Percentiles rank a stretch among this genome's conserved stretches.
These are phyloP conservation scores for Claviceps sp. DNA, from an alignment of 2,329 filamentous ascomycete genomes.

Conservation along the genomic window DNA sequence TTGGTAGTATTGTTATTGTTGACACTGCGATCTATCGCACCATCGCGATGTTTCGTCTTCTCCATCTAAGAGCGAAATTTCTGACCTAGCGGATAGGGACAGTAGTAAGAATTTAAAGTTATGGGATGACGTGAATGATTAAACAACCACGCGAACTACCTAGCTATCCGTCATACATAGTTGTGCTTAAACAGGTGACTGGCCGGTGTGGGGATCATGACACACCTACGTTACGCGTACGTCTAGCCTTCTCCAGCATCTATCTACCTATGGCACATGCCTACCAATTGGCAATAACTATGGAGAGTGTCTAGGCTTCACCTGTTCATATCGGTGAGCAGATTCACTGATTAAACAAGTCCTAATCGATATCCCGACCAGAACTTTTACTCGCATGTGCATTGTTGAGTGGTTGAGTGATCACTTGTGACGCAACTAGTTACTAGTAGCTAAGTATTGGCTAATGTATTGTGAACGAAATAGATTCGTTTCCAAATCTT, in stretches of 20 bases:
- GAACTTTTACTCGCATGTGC: too few relatives aligned
- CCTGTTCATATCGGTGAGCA: too few relatives aligned
- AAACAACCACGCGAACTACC: neutral
- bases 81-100: neutral
- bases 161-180: neutral
- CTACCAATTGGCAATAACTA: too few relatives aligned
- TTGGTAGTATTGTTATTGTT: slow-evolving; percentile 9
- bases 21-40: slow-evolving; percentile 2
- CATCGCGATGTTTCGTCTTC: slow-evolving; percentile 10
- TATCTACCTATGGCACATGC: too few relatives aligned
- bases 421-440: neutral
- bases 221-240: neutral
- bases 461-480: slow-evolving; percentile 66
- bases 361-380: too few relatives aligned
- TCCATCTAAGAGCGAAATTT: slow-evolving; percentile 2
- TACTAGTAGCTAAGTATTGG: slow-evolving; percentile 17
- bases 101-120: neutral
- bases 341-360: too few relatives aligned
- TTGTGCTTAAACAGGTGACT: neutral
- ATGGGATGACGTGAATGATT: neutral
- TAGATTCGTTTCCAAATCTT: slow-evolving; percentile 64
- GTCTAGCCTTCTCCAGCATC: neutral
- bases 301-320: too few relatives aligned
- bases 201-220: neutral
- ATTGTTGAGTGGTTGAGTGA: neutral